Percentiles rank a stretch among this genome's conserved stretches.
Evolutionary conservation across 352 stramenopile genomes (phyloP).

Genomic region (Plasmopara halstedii): DNA sequence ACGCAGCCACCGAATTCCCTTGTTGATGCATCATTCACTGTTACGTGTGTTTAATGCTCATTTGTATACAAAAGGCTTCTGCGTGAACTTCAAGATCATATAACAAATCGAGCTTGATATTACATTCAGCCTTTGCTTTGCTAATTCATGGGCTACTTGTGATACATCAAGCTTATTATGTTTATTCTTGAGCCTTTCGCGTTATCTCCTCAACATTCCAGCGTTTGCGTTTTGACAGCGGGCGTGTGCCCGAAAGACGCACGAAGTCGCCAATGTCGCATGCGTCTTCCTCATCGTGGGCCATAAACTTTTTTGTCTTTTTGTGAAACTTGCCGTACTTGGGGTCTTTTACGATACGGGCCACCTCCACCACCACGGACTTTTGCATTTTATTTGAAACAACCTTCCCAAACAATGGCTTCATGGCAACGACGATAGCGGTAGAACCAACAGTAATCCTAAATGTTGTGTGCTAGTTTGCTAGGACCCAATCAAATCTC

Average conservation of each 20-base stretch:
- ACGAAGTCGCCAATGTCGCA: conserved; percentile 89
- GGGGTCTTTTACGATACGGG: conserved; percentile 90
- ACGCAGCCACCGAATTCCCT: no score
- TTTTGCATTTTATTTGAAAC: conserved; percentile 97
- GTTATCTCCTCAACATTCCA: conserved; percentile 88
- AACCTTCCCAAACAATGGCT: conserved; percentile 91
- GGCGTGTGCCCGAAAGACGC: conserved; percentile 62
- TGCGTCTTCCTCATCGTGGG: conserved; percentile 92
- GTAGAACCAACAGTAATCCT: conserved; percentile 1
- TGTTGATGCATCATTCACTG: no score
- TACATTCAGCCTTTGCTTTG: no score
- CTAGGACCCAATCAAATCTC: no score
- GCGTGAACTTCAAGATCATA: no score
- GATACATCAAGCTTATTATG: not conserved
- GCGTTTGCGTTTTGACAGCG: conserved; percentile 82
- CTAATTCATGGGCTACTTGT: conserved; percentile 12
- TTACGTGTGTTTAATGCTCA: no score
- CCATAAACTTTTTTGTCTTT: conserved; percentile 97
- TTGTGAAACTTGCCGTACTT: conserved; percentile 94
- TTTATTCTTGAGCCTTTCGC: conserved; percentile 79
- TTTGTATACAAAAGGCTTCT: no score
- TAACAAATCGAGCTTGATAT: not conserved
- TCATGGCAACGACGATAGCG: conserved; percentile 38
- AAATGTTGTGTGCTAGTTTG: no score
- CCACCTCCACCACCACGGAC: conserved; percentile 92